Evolutionary conservation across 805 yeast genomes (phyloP), one percentile per base, ranked within the genome.

Genomic region (Wickerhamomyces chaumierensis): DNA sequence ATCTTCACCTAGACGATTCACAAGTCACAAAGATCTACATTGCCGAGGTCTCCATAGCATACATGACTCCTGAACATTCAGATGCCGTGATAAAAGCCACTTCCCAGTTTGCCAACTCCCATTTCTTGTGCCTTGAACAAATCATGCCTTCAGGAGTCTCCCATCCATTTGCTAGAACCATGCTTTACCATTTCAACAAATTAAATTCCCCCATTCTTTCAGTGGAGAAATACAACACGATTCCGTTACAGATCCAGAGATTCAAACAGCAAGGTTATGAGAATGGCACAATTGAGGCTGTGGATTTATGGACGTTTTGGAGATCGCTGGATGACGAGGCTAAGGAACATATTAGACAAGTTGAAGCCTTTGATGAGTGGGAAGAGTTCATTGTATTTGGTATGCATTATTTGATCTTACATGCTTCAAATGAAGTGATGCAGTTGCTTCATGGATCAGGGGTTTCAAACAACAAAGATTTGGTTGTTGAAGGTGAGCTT

Each of bases 21-120:
- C 48, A 58, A n/a, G 48, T 64, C 2, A 58, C 69, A 4, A 74
- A 68, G 35, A 65, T 83, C 2, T 84, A 80, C 51, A 66, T 85
- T 31, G 90, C 94, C 1, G 94, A 83, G 54, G 94, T 84, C 4
- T 82, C 94, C 0, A 58, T 84, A 39, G 87, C 90, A 0, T 84
- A 83, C 54, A 83, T 84, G 92, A 62, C 67, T 31, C 78, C 81
- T 12, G 66, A 65, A 29, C 65, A 68, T 40, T 85, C 94, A 5
- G 78, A 84, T 51, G 64, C 67, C 2, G 69, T 84, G 7, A 73
- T 84, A 28, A 46, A 57, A 19, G 62, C 75, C 2, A 61, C 78
- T 4, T 52, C 60, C 2, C 40, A 40, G 1, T 57, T 73, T 14
- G 62, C 68, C 3, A 63, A 68, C 33, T 60, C 80, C 2, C 84